A percentile compares a stretch with the other conserved stretches of the same genome.
Conservation (phyloP, 1,284 basidiomycete genomes). For the Coniophora puteana region DNA sequence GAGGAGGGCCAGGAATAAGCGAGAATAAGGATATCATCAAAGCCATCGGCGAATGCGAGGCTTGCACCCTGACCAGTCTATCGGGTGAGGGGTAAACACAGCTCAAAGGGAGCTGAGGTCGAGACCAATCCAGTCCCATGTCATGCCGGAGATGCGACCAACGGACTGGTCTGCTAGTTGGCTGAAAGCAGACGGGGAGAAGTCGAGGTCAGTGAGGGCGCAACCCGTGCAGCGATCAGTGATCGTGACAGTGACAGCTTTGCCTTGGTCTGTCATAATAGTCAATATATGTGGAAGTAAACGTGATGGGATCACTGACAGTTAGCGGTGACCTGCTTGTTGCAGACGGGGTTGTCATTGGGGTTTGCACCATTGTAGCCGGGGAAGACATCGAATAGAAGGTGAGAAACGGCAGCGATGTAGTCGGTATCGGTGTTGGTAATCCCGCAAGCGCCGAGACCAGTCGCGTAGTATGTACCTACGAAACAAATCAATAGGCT, state of each 20-base stretch:
- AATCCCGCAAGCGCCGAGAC: conserved; percentile 70
- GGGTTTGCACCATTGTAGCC: conserved; percentile 50
- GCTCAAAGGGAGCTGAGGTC: too few relatives aligned
- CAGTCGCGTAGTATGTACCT: conserved; percentile 57
- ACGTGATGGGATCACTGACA: conserved; percentile 30
- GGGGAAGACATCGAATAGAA: conserved; percentile 58
- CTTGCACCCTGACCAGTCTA: too few relatives aligned
- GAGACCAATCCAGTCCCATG: conserved; percentile 52
- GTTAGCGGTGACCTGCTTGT: conserved; percentile 36
- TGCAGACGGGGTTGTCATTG: conserved; percentile 64
- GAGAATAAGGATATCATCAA: too few relatives aligned
- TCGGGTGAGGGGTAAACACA: too few relatives aligned
- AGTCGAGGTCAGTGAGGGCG: conserved; percentile 46
- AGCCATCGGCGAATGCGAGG: too few relatives aligned
- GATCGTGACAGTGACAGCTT: conserved; percentile 44
- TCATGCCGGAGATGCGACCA: conserved; percentile 50
- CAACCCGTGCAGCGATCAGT: conserved; percentile 65
- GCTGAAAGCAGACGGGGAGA: conserved; percentile 54
- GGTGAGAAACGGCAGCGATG: conserved; percentile 60
- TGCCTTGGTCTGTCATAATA: conserved; percentile 42
- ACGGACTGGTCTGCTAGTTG: conserved; percentile 28
- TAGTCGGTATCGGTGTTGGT: conserved; percentile 48
- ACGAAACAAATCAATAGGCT: conserved; percentile 4
- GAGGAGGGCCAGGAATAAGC: too few relatives aligned
- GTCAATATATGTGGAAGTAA: conserved; percentile 4